Percentiles rank a stretch among this genome's conserved stretches.
phyloP scores from a whole-genome alignment of 345 rosid species.

The Rhodamnia rubescens region DNA sequence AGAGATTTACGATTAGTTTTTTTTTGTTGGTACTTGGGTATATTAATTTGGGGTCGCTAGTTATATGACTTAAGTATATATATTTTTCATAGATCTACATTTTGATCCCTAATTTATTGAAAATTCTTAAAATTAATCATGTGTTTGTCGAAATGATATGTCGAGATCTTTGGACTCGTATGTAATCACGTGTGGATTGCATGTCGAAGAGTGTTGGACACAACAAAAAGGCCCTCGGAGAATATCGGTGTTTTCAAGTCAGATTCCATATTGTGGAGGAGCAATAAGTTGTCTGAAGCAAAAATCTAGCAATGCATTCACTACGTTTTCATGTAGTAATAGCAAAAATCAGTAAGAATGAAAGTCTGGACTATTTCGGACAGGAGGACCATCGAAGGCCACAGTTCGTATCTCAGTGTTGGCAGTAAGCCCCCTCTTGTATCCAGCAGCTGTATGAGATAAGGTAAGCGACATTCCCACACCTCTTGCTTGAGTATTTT shows the following conservation, averaged over 20 bases:
- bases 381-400: slow-evolving; percentile 97
- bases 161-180: no score
- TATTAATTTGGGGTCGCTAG: no score
- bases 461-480: background rate
- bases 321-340: slow-evolving; percentile 82
- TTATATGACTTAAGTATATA: no score
- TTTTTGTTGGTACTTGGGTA: no score
- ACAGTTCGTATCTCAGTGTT: slow-evolving; percentile 82
- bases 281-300: background rate
- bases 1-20: no score
- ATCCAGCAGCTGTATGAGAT: slow-evolving; percentile 54
- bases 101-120: no score
- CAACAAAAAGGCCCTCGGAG: no score
- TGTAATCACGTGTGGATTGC: no score
- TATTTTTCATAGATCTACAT: no score
- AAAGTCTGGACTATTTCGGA: slow-evolving; percentile 94
- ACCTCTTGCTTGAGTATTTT: background rate
- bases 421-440: slow-evolving; percentile 79
- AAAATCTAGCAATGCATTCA: background rate
- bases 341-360: slow-evolving; percentile 94
- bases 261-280: background rate
- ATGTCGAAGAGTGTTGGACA: no score
- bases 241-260: background rate
- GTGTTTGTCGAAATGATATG: no score
- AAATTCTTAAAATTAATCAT: no score